These are phyloP conservation scores for Lyophyllum semitale DNA, from an alignment of 768 basidiomycete species.

Conservation along the genomic window DNA sequence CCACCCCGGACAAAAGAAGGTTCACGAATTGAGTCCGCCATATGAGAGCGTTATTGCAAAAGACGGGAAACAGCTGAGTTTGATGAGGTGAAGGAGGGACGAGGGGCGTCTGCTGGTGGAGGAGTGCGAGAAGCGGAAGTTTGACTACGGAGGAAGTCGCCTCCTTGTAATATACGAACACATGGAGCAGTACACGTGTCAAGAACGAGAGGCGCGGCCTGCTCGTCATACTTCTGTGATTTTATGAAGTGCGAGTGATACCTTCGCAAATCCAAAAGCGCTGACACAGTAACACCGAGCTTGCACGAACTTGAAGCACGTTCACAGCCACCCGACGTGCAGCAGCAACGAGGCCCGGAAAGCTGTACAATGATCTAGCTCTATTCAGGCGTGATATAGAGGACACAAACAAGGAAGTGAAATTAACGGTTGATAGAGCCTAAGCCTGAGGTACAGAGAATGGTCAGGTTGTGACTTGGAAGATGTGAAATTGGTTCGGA, in stretches of 20 bases:
- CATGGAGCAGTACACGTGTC: background rate
- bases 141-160: background rate
- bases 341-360: background rate
- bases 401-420: no score
- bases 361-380: background rate
- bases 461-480: no score
- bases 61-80: background rate
- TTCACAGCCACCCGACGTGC: background rate
- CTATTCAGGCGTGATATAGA: no score
- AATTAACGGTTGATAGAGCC: no score
- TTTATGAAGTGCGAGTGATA: no score
- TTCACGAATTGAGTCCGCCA: background rate
- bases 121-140: no score
- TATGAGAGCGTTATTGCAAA: background rate
- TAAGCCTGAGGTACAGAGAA: no score
- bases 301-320: no score
- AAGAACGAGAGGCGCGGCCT: background rate
- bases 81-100: background rate
- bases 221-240: background rate
- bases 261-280: no score
- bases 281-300: no score
- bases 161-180: background rate
- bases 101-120: background rate
- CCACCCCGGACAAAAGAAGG: background rate
- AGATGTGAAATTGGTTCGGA: no score